Base-by-base conservation (phyloP, 2,329 filamentous ascomycete species). In the Clarireedia hainanense region DNA sequence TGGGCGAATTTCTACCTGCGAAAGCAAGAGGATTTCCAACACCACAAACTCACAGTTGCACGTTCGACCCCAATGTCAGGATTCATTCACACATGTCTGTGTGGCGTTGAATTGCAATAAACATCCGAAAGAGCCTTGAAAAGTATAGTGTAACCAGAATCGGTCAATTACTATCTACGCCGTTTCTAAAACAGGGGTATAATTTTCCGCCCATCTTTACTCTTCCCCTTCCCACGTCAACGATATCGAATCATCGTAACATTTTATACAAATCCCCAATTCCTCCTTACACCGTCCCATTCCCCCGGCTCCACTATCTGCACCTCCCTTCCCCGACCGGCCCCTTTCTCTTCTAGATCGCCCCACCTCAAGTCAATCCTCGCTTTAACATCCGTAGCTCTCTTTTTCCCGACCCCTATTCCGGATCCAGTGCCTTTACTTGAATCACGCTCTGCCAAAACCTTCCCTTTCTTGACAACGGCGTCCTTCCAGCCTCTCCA, bases 401-500 rank as follows among this genome's bases (percentile, higher is more conserved):
- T 55, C 20, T 55, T 61, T 45, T 24, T 49, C 58, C 36, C 60
- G 58, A 39, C 51, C 49, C 36, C 55, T 2, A 47, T 50, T 2
- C 52, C 52, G 57, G 46, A 61, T 12, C 60, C 65, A 23, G 55
- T 58, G 3, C 59, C 57, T 6, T 58, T 37, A 57, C 64, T 67
- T 0, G 34, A 40, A 52, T 68, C 64, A 5, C 61, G 60, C 48
- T 67, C 62, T 23, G 60, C 58, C 52, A 80, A 67, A 6, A 74
- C 70, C 52, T 69, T 68, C 2, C 75, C 76, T 72, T 83, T 84
- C 65, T 75, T 73, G 10, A 80, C 65, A 36, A 85, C 77, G 6
- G 75, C 74, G 24, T 75, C 72, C 63, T 78, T 75, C 83, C 83
- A 85, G 57, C 72, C 71, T 63, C 74, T 76, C 83, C 82, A 85